Percentiles rank a stretch among this genome's conserved stretches.
phyloP scores from a whole-genome alignment of 1,284 basidiomycete genomes.

The Neonothopanus nambi region DNA sequence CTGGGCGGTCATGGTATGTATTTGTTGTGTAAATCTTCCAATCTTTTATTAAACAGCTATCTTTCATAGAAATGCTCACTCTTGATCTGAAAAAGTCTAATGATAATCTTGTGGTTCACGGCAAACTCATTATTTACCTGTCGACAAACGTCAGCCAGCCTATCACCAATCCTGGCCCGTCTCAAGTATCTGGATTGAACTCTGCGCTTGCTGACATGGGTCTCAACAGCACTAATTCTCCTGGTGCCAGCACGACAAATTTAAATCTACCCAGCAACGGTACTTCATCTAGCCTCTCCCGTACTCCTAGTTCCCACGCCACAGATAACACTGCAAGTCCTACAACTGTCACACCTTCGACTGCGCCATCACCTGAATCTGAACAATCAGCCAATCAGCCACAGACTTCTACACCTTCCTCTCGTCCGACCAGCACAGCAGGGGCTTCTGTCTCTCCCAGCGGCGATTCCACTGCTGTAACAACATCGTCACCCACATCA shows the following conservation, averaged over 20 bases:
- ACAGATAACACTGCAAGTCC: constrained; percentile 39
- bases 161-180: constrained; percentile 74
- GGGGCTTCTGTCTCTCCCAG: constrained; percentile 24
- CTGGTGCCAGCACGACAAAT: constrained; percentile 52
- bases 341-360: constrained; percentile 33
- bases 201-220: constrained; percentile 60
- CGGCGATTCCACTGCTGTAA: constrained; percentile 27
- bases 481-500: constrained; percentile 31
- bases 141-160: constrained; percentile 81
- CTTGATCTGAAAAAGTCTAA: constrained; percentile 89
- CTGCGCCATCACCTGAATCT: constrained; percentile 33
- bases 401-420: constrained; percentile 24
- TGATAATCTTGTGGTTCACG: constrained; percentile 86
- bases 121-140: constrained; percentile 88
- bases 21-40: neutral
- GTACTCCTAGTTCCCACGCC: constrained; percentile 57
- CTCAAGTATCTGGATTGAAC: constrained; percentile 55
- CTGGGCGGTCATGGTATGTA: constrained; percentile 83
- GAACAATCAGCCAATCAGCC: constrained; percentile 31
- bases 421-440: constrained; percentile 38
- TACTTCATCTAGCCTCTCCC: constrained; percentile 42
- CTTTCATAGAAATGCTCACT: constrained; percentile 74
- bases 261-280: constrained; percentile 35
- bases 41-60: constrained; percentile 9
- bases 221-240: constrained; percentile 46